Evolutionary conservation across 106 monocot genomes (phyloP).

Genomic region (Triglochin maritima): DNA sequence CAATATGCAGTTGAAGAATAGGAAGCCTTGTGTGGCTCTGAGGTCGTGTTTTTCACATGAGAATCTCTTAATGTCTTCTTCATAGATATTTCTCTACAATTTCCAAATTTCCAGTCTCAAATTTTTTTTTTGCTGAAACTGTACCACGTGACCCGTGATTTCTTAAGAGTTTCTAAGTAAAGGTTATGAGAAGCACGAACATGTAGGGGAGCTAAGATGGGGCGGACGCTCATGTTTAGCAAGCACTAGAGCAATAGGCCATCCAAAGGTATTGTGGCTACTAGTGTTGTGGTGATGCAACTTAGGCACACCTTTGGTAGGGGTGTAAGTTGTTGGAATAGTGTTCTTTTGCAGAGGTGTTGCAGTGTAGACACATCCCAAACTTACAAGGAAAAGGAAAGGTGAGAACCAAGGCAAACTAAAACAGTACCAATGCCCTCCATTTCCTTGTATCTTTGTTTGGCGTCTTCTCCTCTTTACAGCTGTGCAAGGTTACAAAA

Average conservation of each 20-base stretch:
- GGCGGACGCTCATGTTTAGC: background rate
- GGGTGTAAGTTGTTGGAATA: slow-evolving; percentile 6
- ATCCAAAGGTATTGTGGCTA: background rate
- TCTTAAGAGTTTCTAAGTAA: too few relatives aligned
- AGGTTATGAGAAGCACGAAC: background rate
- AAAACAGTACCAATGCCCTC: slow-evolving; percentile 1
- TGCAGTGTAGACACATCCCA: background rate
- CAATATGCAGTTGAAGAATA: too few relatives aligned
- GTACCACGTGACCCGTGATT: too few relatives aligned
- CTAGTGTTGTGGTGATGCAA: slow-evolving; percentile 4
- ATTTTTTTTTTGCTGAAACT: too few relatives aligned
- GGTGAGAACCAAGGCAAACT: background rate
- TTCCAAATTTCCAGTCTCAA: too few relatives aligned
- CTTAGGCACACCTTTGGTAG: background rate
- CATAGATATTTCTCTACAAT: too few relatives aligned
- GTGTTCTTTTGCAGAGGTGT: background rate
- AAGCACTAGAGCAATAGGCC: background rate
- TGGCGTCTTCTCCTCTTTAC: slow-evolving; percentile 2
- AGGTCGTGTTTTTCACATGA: too few relatives aligned
- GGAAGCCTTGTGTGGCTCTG: too few relatives aligned
- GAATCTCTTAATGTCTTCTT: too few relatives aligned
- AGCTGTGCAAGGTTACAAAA: background rate
- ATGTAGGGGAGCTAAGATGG: background rate
- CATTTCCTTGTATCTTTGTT: background rate
- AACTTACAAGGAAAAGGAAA: background rate